Base-by-base conservation (phyloP, 2,329 filamentous ascomycete genomes). In the Phoma sp. region DNA sequence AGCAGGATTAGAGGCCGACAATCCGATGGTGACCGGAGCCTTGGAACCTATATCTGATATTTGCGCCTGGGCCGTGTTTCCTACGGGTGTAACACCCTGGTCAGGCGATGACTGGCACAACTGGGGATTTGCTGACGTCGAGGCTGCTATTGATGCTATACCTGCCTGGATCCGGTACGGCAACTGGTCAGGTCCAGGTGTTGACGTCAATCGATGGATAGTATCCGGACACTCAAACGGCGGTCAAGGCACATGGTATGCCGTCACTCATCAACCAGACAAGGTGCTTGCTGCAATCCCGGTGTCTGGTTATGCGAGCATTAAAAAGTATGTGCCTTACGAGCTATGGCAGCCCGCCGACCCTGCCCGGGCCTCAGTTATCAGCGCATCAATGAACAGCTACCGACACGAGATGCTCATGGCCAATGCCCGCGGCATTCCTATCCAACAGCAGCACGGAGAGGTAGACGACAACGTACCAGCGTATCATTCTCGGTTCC, bases 91-190 rank as follows among this genome's bases (percentile, higher is more conserved):
- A 14, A 86, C 83, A 15, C 70, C 81, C 5, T 86, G 84, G 84
- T 83, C 81, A 60, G 80, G 81, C 20, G 84, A 87, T 67, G 84
- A 86, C 61, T 86, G 84, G 84, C 84, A 86, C 64, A 78, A 74
- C 5, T 86, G 83, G 82, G 84, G 83, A 0, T 80, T 81, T 59
- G 74, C 79, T 17, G 84, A 87, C 67, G 76, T 83, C 23, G 77
- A 84, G 68, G 81, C 81, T 59, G 82, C 83, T 3, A 66, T 85
- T 5, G 62, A 65, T 5, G 76, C 78, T 28, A 79, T 86, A 34
- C 71, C 76, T 14, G 52, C 68, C 17, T 86, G 84, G 83, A 81
- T 83, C n/a, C 48, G 74, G 17, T 59, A 68, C 9, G 70, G 77
- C 25, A 65, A 61, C 2, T 87, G 84, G 84, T 58, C 67, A 39